These are phyloP conservation scores for Dioscorea cayenensis DNA, from an alignment of 116 monocot genomes.

Conservation along the genomic window DNA sequence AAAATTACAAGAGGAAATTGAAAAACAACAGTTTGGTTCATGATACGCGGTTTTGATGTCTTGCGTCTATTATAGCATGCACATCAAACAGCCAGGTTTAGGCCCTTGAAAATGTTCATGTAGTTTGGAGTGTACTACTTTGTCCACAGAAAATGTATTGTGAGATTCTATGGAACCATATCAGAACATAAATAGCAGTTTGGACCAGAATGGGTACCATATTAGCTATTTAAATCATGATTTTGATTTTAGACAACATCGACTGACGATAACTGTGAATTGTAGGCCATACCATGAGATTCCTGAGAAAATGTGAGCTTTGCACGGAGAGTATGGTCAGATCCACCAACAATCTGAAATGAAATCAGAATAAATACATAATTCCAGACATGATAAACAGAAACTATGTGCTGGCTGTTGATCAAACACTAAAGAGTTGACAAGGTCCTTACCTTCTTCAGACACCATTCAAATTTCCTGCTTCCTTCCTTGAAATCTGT, in stretches of 20 bases:
- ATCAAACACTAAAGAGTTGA: not conserved
- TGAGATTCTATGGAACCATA: no score
- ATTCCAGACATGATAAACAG: not conserved
- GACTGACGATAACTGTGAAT: not conserved
- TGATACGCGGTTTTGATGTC: no score
- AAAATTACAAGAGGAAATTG: not conserved
- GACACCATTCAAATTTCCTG: conserved; percentile 80
- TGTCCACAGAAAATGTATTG: no score
- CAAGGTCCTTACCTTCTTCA: conserved; percentile 68
- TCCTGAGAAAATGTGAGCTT: conserved; percentile 95
- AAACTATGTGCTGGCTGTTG: not conserved
- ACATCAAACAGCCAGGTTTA: no score
- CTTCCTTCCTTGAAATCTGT: conserved; percentile 92
- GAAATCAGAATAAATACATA: not conserved
- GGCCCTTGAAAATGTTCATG: no score
- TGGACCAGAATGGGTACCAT: no score
- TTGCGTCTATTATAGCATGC: no score
- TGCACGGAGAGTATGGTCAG: conserved; percentile 90
- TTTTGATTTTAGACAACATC: not conserved
- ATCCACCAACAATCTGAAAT: conserved; percentile 90
- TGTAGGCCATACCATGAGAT: conserved; percentile 60
- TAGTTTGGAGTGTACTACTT: no score
- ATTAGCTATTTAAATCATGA: not conserved
- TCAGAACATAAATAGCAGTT: no score
- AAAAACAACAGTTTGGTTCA: not conserved